phyloP scores from a whole-genome alignment of 2,329 filamentous ascomycete genomes.

The Aureobasidium musti region DNA sequence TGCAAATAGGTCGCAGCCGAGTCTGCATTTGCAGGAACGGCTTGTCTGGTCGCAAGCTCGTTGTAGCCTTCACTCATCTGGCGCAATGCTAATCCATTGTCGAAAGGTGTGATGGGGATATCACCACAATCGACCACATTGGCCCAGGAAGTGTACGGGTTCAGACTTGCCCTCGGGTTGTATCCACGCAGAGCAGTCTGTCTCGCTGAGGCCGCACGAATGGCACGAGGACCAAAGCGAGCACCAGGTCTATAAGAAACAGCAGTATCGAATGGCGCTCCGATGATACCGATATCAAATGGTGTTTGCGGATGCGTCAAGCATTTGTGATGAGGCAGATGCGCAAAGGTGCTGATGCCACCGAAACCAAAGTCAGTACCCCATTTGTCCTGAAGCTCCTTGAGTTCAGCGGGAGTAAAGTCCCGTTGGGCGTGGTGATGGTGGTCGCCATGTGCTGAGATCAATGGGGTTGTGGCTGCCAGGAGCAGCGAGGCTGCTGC shows the following conservation, averaged over 20 bases:
- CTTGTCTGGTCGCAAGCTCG: conserved; percentile 60
- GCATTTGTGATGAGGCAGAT: conserved; percentile 52
- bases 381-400: conserved; percentile 33
- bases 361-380: conserved; percentile 35
- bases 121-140: conserved; percentile 86
- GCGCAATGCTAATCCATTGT: conserved; percentile 75
- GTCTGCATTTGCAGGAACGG: conserved; percentile 41
- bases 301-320: conserved; percentile 48
- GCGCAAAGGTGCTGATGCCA: conserved; percentile 46
- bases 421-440: conserved; percentile 28
- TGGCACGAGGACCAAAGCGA: conserved; percentile 83
- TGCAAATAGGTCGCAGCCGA: conserved; percentile 48
- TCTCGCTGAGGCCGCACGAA: conserved; percentile 77
- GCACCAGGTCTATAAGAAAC: conserved; percentile 52
- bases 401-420: conserved; percentile 29
- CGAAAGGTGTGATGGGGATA: conserved; percentile 81
- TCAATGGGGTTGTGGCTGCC: conserved; percentile 1
- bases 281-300: conserved; percentile 52
- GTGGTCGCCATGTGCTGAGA: conserved; percentile 26
- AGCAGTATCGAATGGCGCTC: conserved; percentile 54
- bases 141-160: conserved; percentile 80
- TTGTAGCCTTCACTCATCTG: conserved; percentile 83
- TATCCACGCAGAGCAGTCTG: conserved; percentile 73
- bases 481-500: conserved; percentile 12
- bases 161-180: conserved; percentile 79